Percentiles rank a stretch among this genome's conserved stretches.
Conservation (phyloP, 768 basidiomycete species). For the Suillus placidus region DNA sequence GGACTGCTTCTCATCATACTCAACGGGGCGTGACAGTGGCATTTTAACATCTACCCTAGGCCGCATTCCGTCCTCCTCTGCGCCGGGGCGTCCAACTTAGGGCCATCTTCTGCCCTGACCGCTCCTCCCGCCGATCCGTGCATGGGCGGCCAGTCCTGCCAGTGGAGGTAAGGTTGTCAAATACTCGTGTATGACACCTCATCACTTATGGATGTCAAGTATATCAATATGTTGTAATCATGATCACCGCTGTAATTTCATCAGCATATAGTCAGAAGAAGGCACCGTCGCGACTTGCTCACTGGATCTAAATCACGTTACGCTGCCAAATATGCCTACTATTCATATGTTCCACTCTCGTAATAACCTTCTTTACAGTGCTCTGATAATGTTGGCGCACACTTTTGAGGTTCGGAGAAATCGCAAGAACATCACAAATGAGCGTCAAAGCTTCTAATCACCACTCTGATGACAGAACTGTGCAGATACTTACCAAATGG, state of each 20-base stretch:
- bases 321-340: constrained; percentile 8
- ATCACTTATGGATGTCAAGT: no score
- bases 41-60: no score
- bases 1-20: no score
- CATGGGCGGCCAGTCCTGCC: no score
- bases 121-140: no score
- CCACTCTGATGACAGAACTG: background rate
- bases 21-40: background rate
- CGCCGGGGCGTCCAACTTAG: no score
- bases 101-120: no score
- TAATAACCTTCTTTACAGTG: background rate
- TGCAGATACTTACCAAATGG: constrained; percentile 3
- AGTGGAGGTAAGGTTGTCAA: no score
- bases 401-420: constrained; percentile 5
- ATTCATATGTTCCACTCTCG: constrained; percentile 3
- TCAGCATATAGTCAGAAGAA: background rate
- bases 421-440: background rate
- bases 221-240: constrained; percentile 2
- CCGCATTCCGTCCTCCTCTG: no score
- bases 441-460: background rate
- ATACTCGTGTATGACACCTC: no score
- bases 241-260: constrained; percentile 4
- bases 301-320: constrained; percentile 10
- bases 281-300: background rate
- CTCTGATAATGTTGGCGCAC: constrained; percentile 1